Percentiles rank a stretch among this genome's conserved stretches.
Conservation (phyloP, 192 early-diverging fungal species). For the Thamnidium elegans region DNA sequence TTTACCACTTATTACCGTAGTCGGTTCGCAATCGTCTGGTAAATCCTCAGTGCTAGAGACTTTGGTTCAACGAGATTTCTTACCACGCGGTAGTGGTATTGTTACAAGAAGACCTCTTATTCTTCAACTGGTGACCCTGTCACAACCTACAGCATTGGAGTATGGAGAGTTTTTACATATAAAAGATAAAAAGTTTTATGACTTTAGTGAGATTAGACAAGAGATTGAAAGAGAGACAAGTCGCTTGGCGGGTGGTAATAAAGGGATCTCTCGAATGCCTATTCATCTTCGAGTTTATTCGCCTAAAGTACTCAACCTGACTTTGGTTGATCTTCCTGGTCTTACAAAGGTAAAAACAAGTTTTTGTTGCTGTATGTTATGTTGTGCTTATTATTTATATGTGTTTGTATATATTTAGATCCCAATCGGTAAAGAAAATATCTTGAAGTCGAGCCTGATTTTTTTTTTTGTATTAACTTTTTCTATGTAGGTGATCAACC, state of each 20-base stretch:
- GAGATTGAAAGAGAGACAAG: constrained; percentile 82
- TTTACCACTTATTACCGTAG: constrained; percentile 82
- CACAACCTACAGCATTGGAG: constrained; percentile 17
- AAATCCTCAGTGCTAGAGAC: constrained; percentile 98
- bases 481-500: constrained; percentile 71
- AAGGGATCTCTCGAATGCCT: constrained; percentile 72
- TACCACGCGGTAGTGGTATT: constrained; percentile 89
- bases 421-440: constrained; percentile 34
- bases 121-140: constrained; percentile 67
- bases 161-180: constrained; percentile 74
- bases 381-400: neutral
- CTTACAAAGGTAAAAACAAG: constrained; percentile 64
- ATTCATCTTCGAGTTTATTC: constrained; percentile 79
- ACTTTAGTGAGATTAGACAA: constrained; percentile 72
- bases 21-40: constrained; percentile 87
- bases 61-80: constrained; percentile 96
- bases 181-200: constrained; percentile 71
- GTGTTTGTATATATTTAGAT: constrained; percentile 23
- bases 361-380: neutral
- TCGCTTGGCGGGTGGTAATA: constrained; percentile 75
- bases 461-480: neutral
- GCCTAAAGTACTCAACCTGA: constrained; percentile 72
- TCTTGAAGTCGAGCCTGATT: neutral
- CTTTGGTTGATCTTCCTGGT: constrained; percentile 81
- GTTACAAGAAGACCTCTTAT: constrained; percentile 82